Evolutionary conservation across 169 alveolate species (phyloP), one percentile per base, ranked within the genome.

Genomic region (Perkinsus olseni): DNA sequence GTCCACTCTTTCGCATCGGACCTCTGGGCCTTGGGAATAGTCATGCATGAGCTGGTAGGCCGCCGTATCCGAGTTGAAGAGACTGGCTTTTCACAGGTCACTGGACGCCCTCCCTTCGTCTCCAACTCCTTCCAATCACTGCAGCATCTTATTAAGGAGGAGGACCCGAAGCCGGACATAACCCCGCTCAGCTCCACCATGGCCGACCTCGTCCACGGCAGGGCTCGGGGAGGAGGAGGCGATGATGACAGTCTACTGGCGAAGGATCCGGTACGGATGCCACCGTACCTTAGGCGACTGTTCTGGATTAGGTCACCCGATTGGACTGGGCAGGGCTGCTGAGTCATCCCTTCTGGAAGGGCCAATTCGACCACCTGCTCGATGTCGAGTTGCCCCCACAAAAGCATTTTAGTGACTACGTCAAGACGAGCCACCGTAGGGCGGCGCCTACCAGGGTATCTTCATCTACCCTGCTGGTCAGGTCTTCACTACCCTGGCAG

Each of bases 41-140:
- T 62, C 82, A 62, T 62, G 98, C 96, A 94, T 93, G 98, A 97
- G 94, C 93, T 97, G 51, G 82, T 62, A 62, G 34, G 62, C 62
- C 17, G 62, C 62, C 24, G 50, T 40, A 3, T 40, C 31, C 31
- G 34, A 62, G 10, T 62, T 13, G 82, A 0, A 4, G 37, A 1
- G 36, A 24, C 8, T 62, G 8, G 13, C 37, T 62, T 13, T 62
- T 62, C n/a, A 24, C 31, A 62, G 82, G 97, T 97, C 1, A 95
- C 96, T 31, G 99, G 99, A 4, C 96, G 96, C 74, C 98, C 97
- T 31, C 99, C 99, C n/a, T 97, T 96, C 95, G 92, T 94, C 92
- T 94, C 97, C 31, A 62, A 62, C 31, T 62, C 82, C 28, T 62
- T 62, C 82, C 17, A 94, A 92, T 92, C 96, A 4, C 95, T 97